Base-by-base conservation (phyloP, 805 yeast species). In the Yarrowia porcina region DNA sequence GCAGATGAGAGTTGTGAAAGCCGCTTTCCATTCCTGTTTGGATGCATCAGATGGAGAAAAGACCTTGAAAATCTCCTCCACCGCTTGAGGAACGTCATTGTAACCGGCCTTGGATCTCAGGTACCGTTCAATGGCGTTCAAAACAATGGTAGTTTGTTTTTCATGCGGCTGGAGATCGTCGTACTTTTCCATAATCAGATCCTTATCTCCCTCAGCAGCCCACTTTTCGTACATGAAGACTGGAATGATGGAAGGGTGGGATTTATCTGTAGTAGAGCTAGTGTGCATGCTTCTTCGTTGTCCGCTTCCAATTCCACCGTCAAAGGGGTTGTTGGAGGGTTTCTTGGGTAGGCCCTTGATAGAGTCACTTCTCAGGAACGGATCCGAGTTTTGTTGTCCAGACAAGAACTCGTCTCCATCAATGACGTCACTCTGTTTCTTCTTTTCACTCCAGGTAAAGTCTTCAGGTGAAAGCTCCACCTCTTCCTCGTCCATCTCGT, bases 401-500 rank as follows among this genome's bases (percentile, higher is more conserved):
- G 59, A 52, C 33, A 52, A 20, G 15, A 52, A 52, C 44, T 35
- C 44, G 18, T 52, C 59, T 8, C 59, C 44, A 10, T 52, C 59
- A 13, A 36, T 36, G 28, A 52, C 38, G 18, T 35, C 36, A 42
- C 27, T 52, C n/a, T 25, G 17, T n/a, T 20, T 33, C 25, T 52
- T 35, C 25, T 52, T 35, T 5, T 52, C 59, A 18, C 44, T 44
- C 59, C 59, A 52, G 2, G n/a, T 44, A 36, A 52, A 52, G 25
- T 52, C 59, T 17, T 52, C 59, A 2, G 59, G 59, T 9, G 33
- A 17, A n/a, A 52, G 6, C 25, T 52, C 59, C 2, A 52, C 59
- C 59, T 52, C 59, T 33, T 52, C 59, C 25, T 52, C 59, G 25
- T 39, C 61, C 61, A 56, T 56, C 39, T 56, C 61, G 10, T 30